A percentile compares a stretch with the other conserved stretches of the same genome.
These are phyloP conservation scores for Panicum virgatum DNA, from an alignment of 202 grass and related monocot genomes.

Conservation along the genomic window DNA sequence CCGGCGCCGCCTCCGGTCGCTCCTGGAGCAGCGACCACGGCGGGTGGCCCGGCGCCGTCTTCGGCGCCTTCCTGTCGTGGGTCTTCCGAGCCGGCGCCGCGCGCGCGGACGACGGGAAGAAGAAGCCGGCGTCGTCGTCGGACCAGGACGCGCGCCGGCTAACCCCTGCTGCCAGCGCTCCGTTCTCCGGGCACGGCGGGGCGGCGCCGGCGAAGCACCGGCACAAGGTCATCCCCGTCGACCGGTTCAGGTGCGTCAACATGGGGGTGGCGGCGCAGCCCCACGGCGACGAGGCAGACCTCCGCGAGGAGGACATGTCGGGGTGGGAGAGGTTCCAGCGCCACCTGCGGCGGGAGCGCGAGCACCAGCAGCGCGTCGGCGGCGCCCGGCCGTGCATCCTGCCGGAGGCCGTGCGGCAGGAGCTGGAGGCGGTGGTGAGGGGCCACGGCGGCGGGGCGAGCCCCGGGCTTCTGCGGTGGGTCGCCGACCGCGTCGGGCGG, in stretches of 20 bases:
- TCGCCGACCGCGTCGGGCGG: constrained; percentile 73
- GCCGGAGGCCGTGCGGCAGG: constrained; percentile 53
- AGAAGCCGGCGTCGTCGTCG: constrained; percentile 17
- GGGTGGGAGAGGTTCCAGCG: constrained; percentile 76
- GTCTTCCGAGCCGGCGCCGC: constrained; percentile 56
- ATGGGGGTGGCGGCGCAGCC: constrained; percentile 53
- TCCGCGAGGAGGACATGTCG: constrained; percentile 60
- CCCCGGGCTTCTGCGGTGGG: constrained; percentile 66
- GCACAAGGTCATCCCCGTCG: constrained; percentile 68
- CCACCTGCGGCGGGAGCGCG: constrained; percentile 70
- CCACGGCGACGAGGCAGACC: not conserved
- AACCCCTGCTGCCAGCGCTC: constrained; percentile 25
- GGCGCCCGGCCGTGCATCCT: constrained; percentile 58
- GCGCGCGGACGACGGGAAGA: constrained; percentile 42
- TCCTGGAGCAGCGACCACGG: not conserved
- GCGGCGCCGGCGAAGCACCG: constrained; percentile 61
- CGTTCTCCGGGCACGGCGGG: constrained; percentile 55
- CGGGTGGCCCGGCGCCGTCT: constrained; percentile 23
- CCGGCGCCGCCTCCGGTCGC: not conserved
- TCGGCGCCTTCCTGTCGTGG: constrained; percentile 60
- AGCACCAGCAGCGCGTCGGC: constrained; percentile 61
- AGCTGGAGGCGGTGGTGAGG: constrained; percentile 68
- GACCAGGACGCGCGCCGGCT: constrained; percentile 67
- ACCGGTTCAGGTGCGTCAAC: constrained; percentile 81
- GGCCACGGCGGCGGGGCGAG: constrained; percentile 55